Evolutionary conservation across 345 rosid genomes (phyloP).

Genomic region (Salix brachista): DNA sequence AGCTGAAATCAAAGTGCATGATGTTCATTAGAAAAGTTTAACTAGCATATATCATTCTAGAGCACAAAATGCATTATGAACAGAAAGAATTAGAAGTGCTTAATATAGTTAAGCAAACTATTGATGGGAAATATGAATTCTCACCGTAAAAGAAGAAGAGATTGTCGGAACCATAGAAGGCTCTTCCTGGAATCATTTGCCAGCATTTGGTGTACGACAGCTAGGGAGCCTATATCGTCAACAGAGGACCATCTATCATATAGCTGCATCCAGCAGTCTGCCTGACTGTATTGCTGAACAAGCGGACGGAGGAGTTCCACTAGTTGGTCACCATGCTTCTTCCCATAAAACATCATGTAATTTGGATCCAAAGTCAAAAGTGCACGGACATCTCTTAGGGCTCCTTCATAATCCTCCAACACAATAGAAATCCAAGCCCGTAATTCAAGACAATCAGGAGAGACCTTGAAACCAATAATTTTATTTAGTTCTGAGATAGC

Average conservation of each 20-base stretch:
- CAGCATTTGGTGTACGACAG: conserved; percentile 90
- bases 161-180: conserved; percentile 81
- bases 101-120: background rate
- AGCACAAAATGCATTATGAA: background rate
- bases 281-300: conserved; percentile 76
- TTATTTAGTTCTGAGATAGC: conserved; percentile 76
- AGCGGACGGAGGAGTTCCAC: conserved; percentile 68
- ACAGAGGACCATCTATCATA: conserved; percentile 93
- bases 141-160: conserved; percentile 86
- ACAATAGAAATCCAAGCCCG: conserved; percentile 83
- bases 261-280: conserved; percentile 96
- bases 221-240: conserved; percentile 90
- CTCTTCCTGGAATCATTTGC: conserved; percentile 84
- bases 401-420: conserved; percentile 72
- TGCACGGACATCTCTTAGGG: conserved; percentile 77
- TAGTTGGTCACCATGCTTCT: conserved; percentile 63
- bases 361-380: conserved; percentile 76
- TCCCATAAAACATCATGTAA: conserved; percentile 70
- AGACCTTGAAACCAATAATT: conserved; percentile 68
- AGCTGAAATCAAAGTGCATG: background rate
- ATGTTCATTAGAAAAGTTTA: background rate
- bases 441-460: conserved; percentile 84
- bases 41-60: background rate
- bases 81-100: background rate
- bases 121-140: background rate